A percentile compares a stretch with the other conserved stretches of the same genome.
These are phyloP conservation scores for Mortierella sp. DNA, from an alignment of 371 early-diverging fungal genomes.

Conservation along the genomic window DNA sequence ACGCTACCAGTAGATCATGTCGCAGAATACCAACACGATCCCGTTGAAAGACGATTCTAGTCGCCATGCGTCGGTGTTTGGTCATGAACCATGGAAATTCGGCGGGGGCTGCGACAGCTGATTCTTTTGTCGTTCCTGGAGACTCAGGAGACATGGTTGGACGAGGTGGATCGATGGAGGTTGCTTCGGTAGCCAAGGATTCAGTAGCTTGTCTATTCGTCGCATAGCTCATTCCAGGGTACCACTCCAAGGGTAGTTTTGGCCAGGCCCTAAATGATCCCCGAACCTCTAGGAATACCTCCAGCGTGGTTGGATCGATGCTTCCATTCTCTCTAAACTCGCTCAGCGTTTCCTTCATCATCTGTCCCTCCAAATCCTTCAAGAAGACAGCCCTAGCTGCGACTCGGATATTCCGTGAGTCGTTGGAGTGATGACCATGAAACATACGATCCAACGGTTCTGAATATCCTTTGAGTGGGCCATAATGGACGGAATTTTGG, in stretches of 20 bases:
- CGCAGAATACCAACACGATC: conserved; percentile 67
- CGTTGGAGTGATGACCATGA: conserved; percentile 16
- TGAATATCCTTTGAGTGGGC: conserved; percentile 20
- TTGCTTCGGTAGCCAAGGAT: too few species aligned
- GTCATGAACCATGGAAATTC: conserved; percentile 39
- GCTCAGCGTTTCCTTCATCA: conserved; percentile 29
- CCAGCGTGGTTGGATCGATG: conserved; percentile 32
- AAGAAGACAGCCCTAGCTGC: conserved; percentile 63
- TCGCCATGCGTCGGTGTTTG: conserved; percentile 61
- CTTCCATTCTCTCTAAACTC: conserved; percentile 27
- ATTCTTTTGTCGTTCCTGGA: too few species aligned
- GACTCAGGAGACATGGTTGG: too few species aligned
- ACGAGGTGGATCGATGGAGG: too few species aligned
- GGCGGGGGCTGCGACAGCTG: too few species aligned
- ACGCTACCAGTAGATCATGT: conserved; percentile 65
- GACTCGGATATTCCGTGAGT: conserved; percentile 36
- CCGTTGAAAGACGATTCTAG: conserved; percentile 61
- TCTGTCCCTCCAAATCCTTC: conserved; percentile 61
- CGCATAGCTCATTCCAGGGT: neutral
- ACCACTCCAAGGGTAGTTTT: conserved; percentile 32
- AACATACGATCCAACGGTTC: conserved; percentile 26
- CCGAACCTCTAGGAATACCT: conserved; percentile 41
- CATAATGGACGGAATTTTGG: neutral
- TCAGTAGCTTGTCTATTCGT: neutral
- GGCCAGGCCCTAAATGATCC: conserved; percentile 37